phyloP scores from a whole-genome alignment of 805 yeast genomes.

The Spathaspora girioi region DNA sequence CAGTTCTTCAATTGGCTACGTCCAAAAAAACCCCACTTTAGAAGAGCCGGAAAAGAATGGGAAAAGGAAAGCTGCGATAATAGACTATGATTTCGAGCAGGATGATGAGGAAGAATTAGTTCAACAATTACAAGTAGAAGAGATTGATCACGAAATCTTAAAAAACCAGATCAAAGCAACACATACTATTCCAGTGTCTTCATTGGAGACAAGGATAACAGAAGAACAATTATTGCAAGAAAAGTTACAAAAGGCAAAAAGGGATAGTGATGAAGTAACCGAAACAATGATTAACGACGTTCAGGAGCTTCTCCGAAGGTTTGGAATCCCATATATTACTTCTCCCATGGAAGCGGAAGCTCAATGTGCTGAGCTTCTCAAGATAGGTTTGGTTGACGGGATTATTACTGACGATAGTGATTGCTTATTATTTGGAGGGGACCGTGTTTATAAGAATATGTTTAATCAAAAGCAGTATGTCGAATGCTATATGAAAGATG shows the following conservation, averaged over 20 bases:
- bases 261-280: constrained; percentile 92
- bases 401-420: constrained; percentile 97
- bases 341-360: constrained; percentile 99
- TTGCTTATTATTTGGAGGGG: constrained; percentile 91
- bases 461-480: constrained; percentile 91
- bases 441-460: constrained; percentile 81
- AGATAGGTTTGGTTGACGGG: constrained; percentile 82
- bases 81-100: constrained; percentile 69
- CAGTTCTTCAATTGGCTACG: neutral
- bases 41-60: constrained; percentile 1
- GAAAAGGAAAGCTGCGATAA: constrained; percentile 15
- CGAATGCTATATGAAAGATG: constrained; percentile 67
- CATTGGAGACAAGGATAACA: constrained; percentile 32
- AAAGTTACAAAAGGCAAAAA: constrained; percentile 59
- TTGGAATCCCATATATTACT: constrained; percentile 91
- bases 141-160: constrained; percentile 66
- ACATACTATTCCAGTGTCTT: constrained; percentile 14
- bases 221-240: constrained; percentile 53
- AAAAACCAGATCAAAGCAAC: constrained; percentile 27
- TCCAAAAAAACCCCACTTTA: neutral
- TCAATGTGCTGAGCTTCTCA: constrained; percentile 81
- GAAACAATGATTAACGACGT: constrained; percentile 83
- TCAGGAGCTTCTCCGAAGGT: constrained; percentile 78
- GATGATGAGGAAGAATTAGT: constrained; percentile 71
- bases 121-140: constrained; percentile 65